Base-by-base conservation (phyloP, 2,329 filamentous ascomycete species). In the Phaeosphaeriaceae sp. region DNA sequence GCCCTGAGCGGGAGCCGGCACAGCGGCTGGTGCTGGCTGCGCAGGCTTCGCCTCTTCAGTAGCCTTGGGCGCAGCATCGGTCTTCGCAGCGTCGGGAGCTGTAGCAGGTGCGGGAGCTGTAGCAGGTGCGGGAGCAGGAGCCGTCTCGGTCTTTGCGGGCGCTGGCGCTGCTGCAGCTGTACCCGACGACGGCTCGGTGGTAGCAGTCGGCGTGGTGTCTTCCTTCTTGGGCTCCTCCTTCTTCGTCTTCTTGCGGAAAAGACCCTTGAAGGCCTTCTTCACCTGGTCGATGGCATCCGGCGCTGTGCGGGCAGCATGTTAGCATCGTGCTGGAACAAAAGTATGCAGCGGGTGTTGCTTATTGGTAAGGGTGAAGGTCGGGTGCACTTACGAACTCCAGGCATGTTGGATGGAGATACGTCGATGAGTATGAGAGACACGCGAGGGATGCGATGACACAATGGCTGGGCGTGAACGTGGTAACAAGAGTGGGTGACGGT, bases 371-470 rank as follows among this genome's bases (percentile, higher is more conserved):
- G 53, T 57, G 56, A 57, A 33, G 25, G 48, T 48, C 7, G 41
- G 20, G 51, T 53, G 60, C 58, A 78, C 76, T 73, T 72, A 78
- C 76, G 76, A 57, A 78, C 75, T 65, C 76, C 76, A 58, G 76
- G 76, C 76, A 78, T 78, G 61, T 48, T 72, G 66, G 53, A 27
- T 51, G 48, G 44, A 47, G 54, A 45, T 17, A 40, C 33, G 24
- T 21, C 24, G 33, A 13, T 7, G 6, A 15, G 3, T 5, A 15
- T 15, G 7, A 36, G 31, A 11, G 31, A 36, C 31, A 36, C 42
- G 21, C n/a, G 21, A 45, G n/a, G 19, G 19, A 21, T 11, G n/a
- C 42, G 24, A 46, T 42, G 48, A 33, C 27, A 21, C 22, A 17
- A 27, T 24, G 31, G 42, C 27, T 40, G 22, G 44, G 49, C 22